A percentile compares a stretch with the other conserved stretches of the same genome.
phyloP scores from a whole-genome alignment of 805 yeast genomes.

The Novakomyces olei region DNA sequence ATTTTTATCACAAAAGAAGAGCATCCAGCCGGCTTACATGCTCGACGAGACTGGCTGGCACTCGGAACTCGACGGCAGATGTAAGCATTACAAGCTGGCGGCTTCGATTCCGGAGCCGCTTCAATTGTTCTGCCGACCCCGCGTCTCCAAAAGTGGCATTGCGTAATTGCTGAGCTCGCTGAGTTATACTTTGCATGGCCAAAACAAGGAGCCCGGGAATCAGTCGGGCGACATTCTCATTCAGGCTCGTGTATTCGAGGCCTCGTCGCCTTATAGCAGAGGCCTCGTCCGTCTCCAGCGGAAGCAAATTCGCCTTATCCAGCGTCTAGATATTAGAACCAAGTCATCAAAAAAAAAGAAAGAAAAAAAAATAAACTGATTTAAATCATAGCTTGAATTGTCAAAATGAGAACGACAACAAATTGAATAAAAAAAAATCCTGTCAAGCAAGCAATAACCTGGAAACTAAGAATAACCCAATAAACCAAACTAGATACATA shows the following conservation, averaged over 20 bases:
- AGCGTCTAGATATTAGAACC: no score
- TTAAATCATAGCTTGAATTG: no score
- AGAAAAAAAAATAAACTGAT: no score
- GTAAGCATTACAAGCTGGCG: slow-evolving; percentile 29
- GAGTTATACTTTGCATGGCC: slow-evolving; percentile 34
- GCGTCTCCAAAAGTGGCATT: background rate
- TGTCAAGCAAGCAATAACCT: no score
- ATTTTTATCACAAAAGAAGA: no score
- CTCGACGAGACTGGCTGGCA: slow-evolving; percentile 1
- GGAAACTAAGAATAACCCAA: no score
- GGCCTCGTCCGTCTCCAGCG: slow-evolving; percentile 25
- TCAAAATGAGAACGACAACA: no score
- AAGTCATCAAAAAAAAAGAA: no score
- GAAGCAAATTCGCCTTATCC: no score
- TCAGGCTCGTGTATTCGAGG: slow-evolving; percentile 39
- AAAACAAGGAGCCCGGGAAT: slow-evolving; percentile 62
- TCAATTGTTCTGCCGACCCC: background rate
- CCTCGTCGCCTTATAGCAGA: slow-evolving; percentile 44
- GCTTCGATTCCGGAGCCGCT: background rate
- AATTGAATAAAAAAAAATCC: no score
- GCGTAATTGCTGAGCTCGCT: background rate
- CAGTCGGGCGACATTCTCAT: slow-evolving; percentile 53
- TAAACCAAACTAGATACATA: no score
- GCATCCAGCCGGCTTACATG: background rate
- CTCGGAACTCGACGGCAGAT: slow-evolving; percentile 18